Conservation (phyloP, 163 green algal species). For the Coccomyxa subellipsoidea region DNA sequence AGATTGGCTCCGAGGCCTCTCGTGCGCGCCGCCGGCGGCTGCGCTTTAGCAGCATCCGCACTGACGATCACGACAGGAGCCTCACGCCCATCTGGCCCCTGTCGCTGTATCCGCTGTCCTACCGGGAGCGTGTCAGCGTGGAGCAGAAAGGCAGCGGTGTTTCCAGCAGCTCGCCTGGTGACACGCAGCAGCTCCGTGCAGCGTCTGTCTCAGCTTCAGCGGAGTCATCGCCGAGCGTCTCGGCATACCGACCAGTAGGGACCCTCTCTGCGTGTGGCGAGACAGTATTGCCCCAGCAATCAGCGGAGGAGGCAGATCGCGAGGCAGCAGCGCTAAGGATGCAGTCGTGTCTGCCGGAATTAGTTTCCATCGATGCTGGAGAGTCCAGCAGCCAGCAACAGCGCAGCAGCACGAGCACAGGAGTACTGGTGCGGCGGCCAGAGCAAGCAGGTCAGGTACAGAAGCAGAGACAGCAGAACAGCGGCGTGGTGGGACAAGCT, state of each 20-base stretch:
- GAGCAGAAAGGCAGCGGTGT: too few relatives aligned
- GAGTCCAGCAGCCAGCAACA: background rate
- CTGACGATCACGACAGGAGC: background rate
- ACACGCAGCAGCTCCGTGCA: background rate
- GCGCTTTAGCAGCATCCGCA: background rate
- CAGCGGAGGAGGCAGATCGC: background rate
- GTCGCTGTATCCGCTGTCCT: background rate
- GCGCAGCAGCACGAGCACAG: background rate
- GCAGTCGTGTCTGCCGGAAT: background rate
- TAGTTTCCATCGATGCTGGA: background rate
- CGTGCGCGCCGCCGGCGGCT: background rate
- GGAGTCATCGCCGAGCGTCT: background rate
- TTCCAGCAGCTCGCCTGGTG: background rate
- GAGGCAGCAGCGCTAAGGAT: background rate
- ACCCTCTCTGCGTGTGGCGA: too few relatives aligned
- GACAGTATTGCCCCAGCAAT: background rate
- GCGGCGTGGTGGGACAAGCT: background rate
- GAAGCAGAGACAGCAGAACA: background rate
- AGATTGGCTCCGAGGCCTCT: too few relatives aligned
- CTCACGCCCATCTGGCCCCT: slow-evolving; percentile 1
- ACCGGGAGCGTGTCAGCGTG: background rate
- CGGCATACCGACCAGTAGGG: too few relatives aligned
- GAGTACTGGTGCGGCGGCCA: background rate
- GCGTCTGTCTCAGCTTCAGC: background rate
- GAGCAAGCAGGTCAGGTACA: background rate